Base-by-base conservation (phyloP, 192 early-diverging fungal species). In the Diversispora epigaea region DNA sequence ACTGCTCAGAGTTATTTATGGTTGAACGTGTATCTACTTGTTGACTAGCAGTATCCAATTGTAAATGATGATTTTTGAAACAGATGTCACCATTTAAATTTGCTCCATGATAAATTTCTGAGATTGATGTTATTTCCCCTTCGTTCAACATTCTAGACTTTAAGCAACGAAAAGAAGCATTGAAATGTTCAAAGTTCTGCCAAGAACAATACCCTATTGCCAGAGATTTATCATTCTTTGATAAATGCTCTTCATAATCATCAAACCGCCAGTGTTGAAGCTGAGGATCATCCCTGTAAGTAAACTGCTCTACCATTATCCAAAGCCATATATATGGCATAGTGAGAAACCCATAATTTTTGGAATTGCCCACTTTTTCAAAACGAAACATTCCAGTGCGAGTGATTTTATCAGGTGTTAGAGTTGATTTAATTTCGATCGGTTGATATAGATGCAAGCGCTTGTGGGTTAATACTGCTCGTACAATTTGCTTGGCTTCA, bases 311-410 rank as follows among this genome's bases (percentile, higher is more conserved):
- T 77, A 70, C 66, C 25, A 82, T 45, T 58, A 81, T 71, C 77
- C 75, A 82, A 32, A 82, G 14, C 80, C 80, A 82, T 8, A 79
- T 78, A 46, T 75, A 82, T 55, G 76, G 77, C 50, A 66, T 68
- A n/a, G 45, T 55, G 22, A 79, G 61, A 55, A 68, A 76, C 68
- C 77, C 77, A 10, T 17, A 17, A 41, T 8, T 45, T n/a, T n/a
- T n/a, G n/a, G 41, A 44, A 65, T 46, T 65, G 14, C 62, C 41
- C 9, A 17, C 7, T 46, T 25, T 17, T 22, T 46, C 19, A 65
- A 46, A 65, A 17, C 43, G 43, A 65, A 65, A 11, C 10, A 65
- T 15, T 46, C 63, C 63, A 65, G 32, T 6, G 2, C 32, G 43
- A 46, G 32, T 2, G 15, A 65, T 8, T n/a, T 43, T 15, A 22